Base-by-base conservation (phyloP, 2,329 filamentous ascomycete genomes). In the Stylonectria norvegica region DNA sequence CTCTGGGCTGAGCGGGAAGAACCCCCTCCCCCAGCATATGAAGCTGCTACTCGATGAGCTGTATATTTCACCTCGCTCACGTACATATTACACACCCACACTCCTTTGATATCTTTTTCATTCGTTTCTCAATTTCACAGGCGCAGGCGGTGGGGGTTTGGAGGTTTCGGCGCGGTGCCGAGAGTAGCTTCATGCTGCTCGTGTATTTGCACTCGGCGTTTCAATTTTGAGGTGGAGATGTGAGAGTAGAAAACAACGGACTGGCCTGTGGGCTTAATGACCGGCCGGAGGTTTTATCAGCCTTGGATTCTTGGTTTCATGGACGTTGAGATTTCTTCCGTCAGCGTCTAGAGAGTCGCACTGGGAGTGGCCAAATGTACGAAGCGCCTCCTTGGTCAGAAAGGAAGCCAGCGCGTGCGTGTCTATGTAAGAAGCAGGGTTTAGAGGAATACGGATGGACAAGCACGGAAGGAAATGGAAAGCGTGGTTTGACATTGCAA, bases 21-120 rank as follows among this genome's bases (percentile, higher is more conserved):
- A 33, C 62, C 68, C 5, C 79, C 79, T 5, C 80, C 80, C 19
- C 79, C 80, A 11, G 78, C 80, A 42, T 84, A 84, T 58, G 73
- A 83, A 62, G 73, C 72, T 22, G 60, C 66, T 14, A 60, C 56
- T 34, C 66, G 63, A 53, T 75, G 64, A 66, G 42, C 41, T 45
- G 40, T 43, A 43, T 40, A 37, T 38, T 46, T 16, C 25, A 33
- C 23, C 17, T 8, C 31, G 34, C 30, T 16, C 31, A 34, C 36
- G 45, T 49, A 54, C 31, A 52, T 50, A 44, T 16, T 11, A 43
- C 27, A 41, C 40, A 38, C 22, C 40, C 41, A 50, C 55, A 47
- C 42, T 55, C 53, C 14, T 50, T 55, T 42, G 17, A 19, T 29
- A 34, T 45, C 35, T 34, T 45, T 41, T 34, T 43, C 22, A 12